Base-by-base conservation (phyloP, 1,139 yeast species). In the Pichia sp. region DNA sequence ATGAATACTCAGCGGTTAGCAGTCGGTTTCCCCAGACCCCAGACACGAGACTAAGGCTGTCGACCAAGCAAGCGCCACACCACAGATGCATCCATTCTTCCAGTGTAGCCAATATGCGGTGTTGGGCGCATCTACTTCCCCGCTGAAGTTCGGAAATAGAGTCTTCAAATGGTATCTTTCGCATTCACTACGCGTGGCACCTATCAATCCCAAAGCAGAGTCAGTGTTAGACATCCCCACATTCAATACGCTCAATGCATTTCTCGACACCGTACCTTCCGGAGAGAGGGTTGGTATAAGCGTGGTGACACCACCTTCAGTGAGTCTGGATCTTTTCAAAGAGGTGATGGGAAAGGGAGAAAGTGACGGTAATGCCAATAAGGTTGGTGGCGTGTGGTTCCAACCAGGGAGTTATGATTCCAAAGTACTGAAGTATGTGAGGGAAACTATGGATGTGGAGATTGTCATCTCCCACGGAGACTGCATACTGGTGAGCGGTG, bases 351-450 rank as follows among this genome's bases (percentile, higher is more conserved):
- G n/a, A n/a, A 22, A 29, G 4, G 25, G 20, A 3, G 33, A 32
- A 5, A 33, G 37, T 16, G 34, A 33, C 9, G 18, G 13, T 10
- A 41, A 59, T 1, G 18, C n/a, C n/a, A n/a, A n/a, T 9, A 42
- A 59, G 1, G 61, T 84, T 21, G 71, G 70, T 46, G 77, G 80
- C 1, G 61, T 82, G 21, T 84, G 94, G 94, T 76, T 82, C 45
- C 94, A 84, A 53, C 94, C 94, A 0, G 94, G 94, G 1, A 70
- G 85, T 24, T 81, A 71, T 46, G 77, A 80, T 48, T 55, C 58
- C 8, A 66, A 62, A n/a, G 78, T 76, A 4, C 56, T 81, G 32
- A 63, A 66, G 1, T 57, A 60, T 22, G 35, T 42, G 5, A 49
- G 54, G 19, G 50, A 67, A 20, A 72, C 72, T 2, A 51, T 69